Evolutionary conservation across 257 asterid genomes (phyloP).

Genomic region (Solanum rostratum): DNA sequence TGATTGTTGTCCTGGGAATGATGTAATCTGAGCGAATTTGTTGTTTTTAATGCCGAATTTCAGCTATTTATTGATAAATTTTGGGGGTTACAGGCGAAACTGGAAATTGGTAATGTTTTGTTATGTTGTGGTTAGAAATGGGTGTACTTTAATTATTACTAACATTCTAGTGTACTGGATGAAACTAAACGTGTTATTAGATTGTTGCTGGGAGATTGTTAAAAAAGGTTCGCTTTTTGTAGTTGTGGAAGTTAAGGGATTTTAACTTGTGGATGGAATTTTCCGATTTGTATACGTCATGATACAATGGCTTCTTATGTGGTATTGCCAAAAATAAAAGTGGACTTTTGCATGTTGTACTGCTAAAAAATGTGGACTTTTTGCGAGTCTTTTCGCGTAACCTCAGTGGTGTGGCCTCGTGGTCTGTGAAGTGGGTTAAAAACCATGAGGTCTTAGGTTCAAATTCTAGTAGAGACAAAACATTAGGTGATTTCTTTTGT

Average conservation of each 20-base stretch:
- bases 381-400: not conserved
- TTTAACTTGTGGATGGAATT: not conserved
- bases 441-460: not conserved
- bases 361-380: not conserved
- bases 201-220: not conserved
- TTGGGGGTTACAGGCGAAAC: not conserved
- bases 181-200: not conserved
- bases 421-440: not conserved
- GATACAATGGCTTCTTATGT: not conserved
- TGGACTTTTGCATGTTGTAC: not conserved
- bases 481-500: not conserved
- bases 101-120: not conserved
- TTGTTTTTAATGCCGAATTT: not conserved
- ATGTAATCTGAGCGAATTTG: not conserved
- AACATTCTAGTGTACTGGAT: not conserved
- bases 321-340: not conserved
- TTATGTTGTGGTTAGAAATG: not conserved
- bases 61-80: not conserved
- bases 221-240: not conserved
- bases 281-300: not conserved
- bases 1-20: not conserved
- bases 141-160: not conserved
- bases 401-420: not conserved
- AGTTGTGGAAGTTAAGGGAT: not conserved
- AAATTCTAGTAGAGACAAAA: not conserved